Base-by-base conservation (phyloP, 257 asterid species). In the Jasminum sambac region DNA sequence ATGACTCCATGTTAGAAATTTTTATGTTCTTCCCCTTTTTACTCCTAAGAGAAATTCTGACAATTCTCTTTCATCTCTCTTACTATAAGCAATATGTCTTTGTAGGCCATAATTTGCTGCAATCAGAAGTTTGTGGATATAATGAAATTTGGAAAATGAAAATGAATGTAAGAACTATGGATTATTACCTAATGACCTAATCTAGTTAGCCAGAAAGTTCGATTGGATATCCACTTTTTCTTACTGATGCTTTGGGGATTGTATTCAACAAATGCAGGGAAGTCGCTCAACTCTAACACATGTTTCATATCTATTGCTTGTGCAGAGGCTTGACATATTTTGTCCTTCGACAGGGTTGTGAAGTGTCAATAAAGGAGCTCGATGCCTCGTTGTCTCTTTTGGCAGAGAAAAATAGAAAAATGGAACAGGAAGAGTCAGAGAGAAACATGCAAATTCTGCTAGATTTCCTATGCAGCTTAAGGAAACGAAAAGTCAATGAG, bases 341-440 rank as follows among this genome's bases (percentile, higher is more conserved):
- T 79, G 42, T 74, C 70, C 81, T 79, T 83, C 75, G 84, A 86
- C 96, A 90, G 96, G 96, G 96, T 67, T 86, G 87, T 80, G 95
- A 88, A 68, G 91, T 86, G 39, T 83, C 95, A 14, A 67, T 88
- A 40, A 88, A 88, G 81, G 96, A 90, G 78, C 80, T 90, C 68
- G 91, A 86, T 23, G 62, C 82, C 70, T 74, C 88, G 67, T 55
- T 88, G 80, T 79, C 82, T 44, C 81, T 88, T 78, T 78, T 90
- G 79, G 74, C 84, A 34, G 95, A 84, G 83, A 86, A 79, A 73
- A 90, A 90, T 84, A 88, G 91, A 81, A 85, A 82, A 67, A 57
- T 90, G 82, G 96, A 90, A 80, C 96, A 90, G 74, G 89, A 85
- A 78, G 95, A 90, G 81, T 87, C 96, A 48, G 96, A 90, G 82